Percentiles rank a stretch among this genome's conserved stretches.
Evolutionary conservation across 768 basidiomycete genomes (phyloP).

Genomic region (Boletus fagicola): DNA sequence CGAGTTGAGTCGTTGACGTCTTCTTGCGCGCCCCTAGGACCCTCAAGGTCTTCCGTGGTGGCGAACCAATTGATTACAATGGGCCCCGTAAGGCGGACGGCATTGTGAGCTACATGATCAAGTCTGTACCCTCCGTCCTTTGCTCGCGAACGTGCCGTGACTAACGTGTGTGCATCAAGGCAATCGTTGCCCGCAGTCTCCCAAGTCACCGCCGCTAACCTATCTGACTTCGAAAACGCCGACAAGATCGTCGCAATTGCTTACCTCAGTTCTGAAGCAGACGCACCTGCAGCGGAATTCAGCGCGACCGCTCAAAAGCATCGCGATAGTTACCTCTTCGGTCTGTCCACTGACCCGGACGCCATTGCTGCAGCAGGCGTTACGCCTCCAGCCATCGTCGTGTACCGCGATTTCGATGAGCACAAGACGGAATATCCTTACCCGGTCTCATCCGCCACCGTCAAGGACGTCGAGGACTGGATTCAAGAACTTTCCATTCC

Average conservation of each 20-base stretch:
- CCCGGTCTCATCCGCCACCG: conserved; percentile 50
- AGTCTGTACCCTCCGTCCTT: conserved; percentile 49
- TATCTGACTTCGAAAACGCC: conserved; percentile 79
- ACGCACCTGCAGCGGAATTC: conserved; percentile 71
- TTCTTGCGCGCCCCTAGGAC: conserved; percentile 42
- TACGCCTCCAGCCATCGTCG: conserved; percentile 78
- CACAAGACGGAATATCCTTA: conserved; percentile 67
- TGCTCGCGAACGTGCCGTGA: neutral
- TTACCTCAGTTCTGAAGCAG: conserved; percentile 74
- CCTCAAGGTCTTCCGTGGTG: conserved; percentile 88
- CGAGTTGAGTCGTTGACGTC: neutral
- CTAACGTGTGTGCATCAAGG: conserved; percentile 36
- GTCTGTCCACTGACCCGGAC: conserved; percentile 71
- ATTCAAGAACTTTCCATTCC: conserved; percentile 83
- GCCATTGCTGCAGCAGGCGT: conserved; percentile 70
- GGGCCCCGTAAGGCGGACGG: conserved; percentile 95
- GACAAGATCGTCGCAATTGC: conserved; percentile 92
- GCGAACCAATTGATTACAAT: conserved; percentile 72
- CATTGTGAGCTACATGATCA: conserved; percentile 94
- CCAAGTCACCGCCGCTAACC: conserved; percentile 70
- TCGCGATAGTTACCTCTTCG: conserved; percentile 94
- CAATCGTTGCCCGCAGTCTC: conserved; percentile 95
- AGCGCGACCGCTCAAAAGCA: conserved; percentile 77
- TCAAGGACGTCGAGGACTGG: conserved; percentile 71
- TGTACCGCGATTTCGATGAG: conserved; percentile 93